Base-by-base conservation (phyloP, 257 asterid genomes). In the Solanum arcanum region DNA sequence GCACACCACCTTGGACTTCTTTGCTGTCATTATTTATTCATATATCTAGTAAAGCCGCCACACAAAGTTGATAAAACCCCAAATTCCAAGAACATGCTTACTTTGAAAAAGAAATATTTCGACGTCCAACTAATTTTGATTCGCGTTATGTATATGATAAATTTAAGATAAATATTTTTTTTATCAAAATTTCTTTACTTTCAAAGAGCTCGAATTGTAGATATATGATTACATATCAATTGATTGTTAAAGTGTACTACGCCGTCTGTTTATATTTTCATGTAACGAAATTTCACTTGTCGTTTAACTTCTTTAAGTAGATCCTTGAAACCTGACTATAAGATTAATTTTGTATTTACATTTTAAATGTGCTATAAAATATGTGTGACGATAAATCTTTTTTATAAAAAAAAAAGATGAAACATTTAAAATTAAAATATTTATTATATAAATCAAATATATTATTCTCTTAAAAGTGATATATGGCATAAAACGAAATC, bases 111-210 rank as follows among this genome's bases (percentile, higher is more conserved):
- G 18, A 27, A 66, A 25, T 5, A 6, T 66, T 4, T 66, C 0
- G 9, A 7, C 12, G 3, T 66, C 1, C 5, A 1, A 66, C 8
- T 66, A 66, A 27, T 66, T 66, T 25, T 5, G 7, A 66, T 66
- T 66, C 1, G 0, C 33, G 0, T 12, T 5, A 37, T 12, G 10
- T 0, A 0, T 66, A 66, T 25, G 8, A 27, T 12, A 12, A 25
- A 12, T 27, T 66, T 66, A 66, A 25, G 21, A 64, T 4, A 56
- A 56, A 20, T n/a, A 20, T 11, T 12, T n/a, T 23, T 23, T 49
- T 62, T 11, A 4, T 62, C 3, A 64, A 25, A 64, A 25, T 1
- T 64, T 64, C 1, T 12, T 64, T n/a, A n/a, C 8, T 64, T n/a
- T 0, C 4, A 56, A 3, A 12, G 4, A n/a, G 33, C 3, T 62